These are phyloP conservation scores for Tylopilus sp. DNA, from an alignment of 768 basidiomycete genomes.

Conservation along the genomic window DNA sequence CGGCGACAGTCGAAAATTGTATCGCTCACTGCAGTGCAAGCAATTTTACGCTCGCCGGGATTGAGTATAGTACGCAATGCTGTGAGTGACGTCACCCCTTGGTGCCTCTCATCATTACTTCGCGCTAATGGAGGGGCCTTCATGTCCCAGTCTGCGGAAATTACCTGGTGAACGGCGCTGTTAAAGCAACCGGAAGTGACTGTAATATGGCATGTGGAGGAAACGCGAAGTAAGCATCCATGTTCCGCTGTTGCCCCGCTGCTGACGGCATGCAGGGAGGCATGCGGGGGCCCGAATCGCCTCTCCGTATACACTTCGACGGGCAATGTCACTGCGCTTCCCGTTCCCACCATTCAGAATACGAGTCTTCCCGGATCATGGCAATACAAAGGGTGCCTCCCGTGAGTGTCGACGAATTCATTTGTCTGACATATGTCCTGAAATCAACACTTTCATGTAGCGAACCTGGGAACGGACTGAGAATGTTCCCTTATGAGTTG, in stretches of 20 bases:
- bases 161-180: conserved; percentile 58
- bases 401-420: conserved; percentile 37
- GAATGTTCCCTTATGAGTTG: conserved; percentile 60
- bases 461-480: conserved; percentile 40
- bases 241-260: not conserved
- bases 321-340: conserved; percentile 47
- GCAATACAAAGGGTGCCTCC: conserved; percentile 63
- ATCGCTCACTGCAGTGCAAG: conserved; percentile 50
- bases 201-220: conserved; percentile 80
- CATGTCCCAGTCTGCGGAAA: conserved; percentile 66
- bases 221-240: conserved; percentile 49
- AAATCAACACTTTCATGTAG: conserved; percentile 29
- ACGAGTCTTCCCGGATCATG: conserved; percentile 61
- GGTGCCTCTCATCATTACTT: not conserved
- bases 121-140: not conserved
- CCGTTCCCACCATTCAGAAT: conserved; percentile 55
- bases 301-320: conserved; percentile 64
- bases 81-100: conserved; percentile 35
- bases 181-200: conserved; percentile 39
- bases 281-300: conserved; percentile 72
- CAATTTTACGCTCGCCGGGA: conserved; percentile 64
- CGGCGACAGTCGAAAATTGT: conserved; percentile 61
- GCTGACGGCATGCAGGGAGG: conserved; percentile 39
- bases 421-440: not conserved
- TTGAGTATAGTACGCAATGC: conserved; percentile 57